Percentiles rank a stretch among this genome's conserved stretches.
These are phyloP conservation scores for Fusarium dlaminii DNA, from an alignment of 2,329 filamentous ascomycete genomes.

Conservation along the genomic window DNA sequence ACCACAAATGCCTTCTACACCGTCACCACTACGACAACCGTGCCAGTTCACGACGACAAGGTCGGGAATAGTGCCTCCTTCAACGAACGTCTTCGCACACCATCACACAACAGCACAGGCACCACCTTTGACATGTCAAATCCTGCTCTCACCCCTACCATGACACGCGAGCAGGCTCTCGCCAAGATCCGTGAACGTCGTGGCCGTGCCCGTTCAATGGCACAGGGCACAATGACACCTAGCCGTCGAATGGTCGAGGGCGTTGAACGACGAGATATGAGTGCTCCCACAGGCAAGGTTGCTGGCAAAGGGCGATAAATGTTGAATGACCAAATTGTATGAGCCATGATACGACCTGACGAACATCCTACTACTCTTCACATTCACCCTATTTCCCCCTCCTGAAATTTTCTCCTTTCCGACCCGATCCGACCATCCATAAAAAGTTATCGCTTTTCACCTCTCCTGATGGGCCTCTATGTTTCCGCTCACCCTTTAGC, in stretches of 20 bases:
- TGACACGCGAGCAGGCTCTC: constrained; percentile 78
- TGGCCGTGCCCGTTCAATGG: constrained; percentile 75
- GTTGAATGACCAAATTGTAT: not conserved
- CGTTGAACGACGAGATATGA: constrained; percentile 57
- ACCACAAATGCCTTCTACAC: constrained; percentile 59
- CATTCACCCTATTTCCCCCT: not conserved
- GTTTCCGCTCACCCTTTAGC: not conserved
- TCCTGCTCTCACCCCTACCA: constrained; percentile 70
- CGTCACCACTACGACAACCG: constrained; percentile 60
- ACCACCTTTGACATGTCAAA: constrained; percentile 63
- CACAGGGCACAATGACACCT: constrained; percentile 66
- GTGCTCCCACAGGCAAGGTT: constrained; percentile 54
- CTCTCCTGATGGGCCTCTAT: constrained; percentile 9
- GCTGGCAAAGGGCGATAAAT: constrained; percentile 34
- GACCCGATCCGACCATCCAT: not conserved
- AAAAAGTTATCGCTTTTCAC: constrained; percentile 21
- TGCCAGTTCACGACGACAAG: constrained; percentile 61
- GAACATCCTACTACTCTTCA: constrained; percentile 24
- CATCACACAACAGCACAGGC: constrained; percentile 50
- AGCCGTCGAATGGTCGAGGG: constrained; percentile 66
- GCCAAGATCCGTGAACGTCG: constrained; percentile 78
- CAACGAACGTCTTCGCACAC: constrained; percentile 56
- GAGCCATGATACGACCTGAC: constrained; percentile 37
- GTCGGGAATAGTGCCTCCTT: constrained; percentile 52
- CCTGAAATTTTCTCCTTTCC: not conserved